phyloP scores from a whole-genome alignment of 169 alveolate genomes.

The Babesia sp. region DNA sequence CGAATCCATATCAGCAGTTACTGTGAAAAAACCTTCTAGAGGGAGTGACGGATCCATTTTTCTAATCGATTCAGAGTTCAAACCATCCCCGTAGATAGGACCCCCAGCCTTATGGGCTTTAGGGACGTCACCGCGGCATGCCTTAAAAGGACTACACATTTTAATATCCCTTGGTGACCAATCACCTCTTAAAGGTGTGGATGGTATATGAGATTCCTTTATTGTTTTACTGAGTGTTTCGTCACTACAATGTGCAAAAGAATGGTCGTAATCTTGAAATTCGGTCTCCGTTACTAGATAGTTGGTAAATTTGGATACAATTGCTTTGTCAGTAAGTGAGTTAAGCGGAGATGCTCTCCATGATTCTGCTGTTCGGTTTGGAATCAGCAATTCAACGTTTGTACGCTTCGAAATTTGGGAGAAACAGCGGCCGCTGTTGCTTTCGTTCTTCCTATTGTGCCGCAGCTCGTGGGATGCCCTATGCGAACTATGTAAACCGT shows the following conservation, averaged over 20 bases:
- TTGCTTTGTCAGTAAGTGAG: conserved; percentile 17
- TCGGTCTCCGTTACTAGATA: background rate
- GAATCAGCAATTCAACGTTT: background rate
- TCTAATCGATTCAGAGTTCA: background rate
- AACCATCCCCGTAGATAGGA: conserved; percentile 1
- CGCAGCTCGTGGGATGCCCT: background rate
- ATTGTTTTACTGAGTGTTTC: background rate
- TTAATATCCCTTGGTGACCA: conserved; percentile 34
- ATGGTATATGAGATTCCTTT: background rate
- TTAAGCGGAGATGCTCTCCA: conserved; percentile 2
- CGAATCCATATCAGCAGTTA: conserved; percentile 8
- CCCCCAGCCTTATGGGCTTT: conserved; percentile 9
- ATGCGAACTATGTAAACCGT: conserved; percentile 23
- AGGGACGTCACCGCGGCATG: conserved; percentile 21
- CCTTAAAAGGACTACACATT: conserved; percentile 49
- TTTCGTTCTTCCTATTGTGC: background rate
- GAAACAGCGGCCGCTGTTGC: background rate
- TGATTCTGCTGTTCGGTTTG: background rate
- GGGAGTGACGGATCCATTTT: background rate
- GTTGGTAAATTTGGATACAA: conserved; percentile 6
- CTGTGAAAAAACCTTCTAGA: conserved; percentile 19
- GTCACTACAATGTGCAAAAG: background rate
- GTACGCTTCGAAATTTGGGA: background rate
- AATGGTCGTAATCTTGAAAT: background rate
- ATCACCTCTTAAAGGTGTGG: background rate